These are phyloP conservation scores for Beauveria pseudobassiana DNA, from an alignment of 2,329 filamentous ascomycete species.

Conservation along the genomic window DNA sequence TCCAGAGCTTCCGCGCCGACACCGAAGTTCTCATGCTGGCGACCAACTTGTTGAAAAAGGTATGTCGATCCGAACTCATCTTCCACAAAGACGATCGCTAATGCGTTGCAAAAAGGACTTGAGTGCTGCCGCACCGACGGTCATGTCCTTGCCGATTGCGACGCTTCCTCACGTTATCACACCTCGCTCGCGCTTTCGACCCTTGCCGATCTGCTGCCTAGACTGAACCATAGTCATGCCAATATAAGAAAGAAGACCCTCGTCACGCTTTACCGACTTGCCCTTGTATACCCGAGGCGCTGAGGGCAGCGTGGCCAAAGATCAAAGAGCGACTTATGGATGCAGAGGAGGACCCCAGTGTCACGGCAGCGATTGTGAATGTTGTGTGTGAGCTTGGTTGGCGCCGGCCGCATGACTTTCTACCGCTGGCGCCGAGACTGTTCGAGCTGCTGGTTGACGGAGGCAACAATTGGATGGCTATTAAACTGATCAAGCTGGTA, in stretches of 20 bases:
- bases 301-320: conserved; percentile 91
- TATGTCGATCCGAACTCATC: conserved; percentile 20
- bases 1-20: conserved; percentile 91
- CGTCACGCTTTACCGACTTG: conserved; percentile 86
- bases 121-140: conserved; percentile 61
- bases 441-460: conserved; percentile 90
- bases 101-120: conserved; percentile 49
- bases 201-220: conserved; percentile 76
- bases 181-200: conserved; percentile 82
- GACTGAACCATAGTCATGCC: conserved; percentile 78
- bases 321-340: conserved; percentile 93
- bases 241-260: conserved; percentile 92
- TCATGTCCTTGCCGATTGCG: conserved; percentile 77
- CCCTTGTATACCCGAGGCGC: conserved; percentile 90
- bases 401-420: conserved; percentile 86
- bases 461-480: conserved; percentile 99
- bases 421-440: conserved; percentile 81
- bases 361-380: conserved; percentile 93
- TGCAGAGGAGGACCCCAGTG: conserved; percentile 80
- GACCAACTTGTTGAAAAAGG: conserved; percentile 94
- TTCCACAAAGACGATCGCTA: background rate
- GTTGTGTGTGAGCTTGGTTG: conserved; percentile 94
- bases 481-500: conserved; percentile 96
- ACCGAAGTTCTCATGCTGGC: conserved; percentile 97
- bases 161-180: conserved; percentile 95